Percentiles rank a stretch among this genome's conserved stretches.
These are phyloP conservation scores for Brettanomyces custersianus DNA, from an alignment of 805 yeast species.

Conservation along the genomic window DNA sequence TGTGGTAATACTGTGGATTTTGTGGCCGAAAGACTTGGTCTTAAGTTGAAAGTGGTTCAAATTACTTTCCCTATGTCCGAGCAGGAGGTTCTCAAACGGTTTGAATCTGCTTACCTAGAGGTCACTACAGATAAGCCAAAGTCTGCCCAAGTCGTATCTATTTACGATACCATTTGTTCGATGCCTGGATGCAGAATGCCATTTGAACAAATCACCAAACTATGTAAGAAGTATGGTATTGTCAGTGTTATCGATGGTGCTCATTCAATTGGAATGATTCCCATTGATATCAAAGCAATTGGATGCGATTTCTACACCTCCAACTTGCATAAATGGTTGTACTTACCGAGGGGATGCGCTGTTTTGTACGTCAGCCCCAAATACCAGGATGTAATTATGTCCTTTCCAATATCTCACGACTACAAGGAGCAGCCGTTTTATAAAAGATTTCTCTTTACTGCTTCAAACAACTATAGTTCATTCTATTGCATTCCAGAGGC, in stretches of 20 bases:
- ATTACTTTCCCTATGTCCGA: slow-evolving; percentile 37
- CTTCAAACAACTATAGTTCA: slow-evolving; percentile 41
- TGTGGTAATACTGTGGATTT: slow-evolving; percentile 44
- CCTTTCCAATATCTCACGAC: slow-evolving; percentile 48
- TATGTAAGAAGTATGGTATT: slow-evolving; percentile 38
- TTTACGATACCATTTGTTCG: slow-evolving; percentile 53
- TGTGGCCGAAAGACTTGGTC: slow-evolving; percentile 25
- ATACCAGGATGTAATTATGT: slow-evolving; percentile 41
- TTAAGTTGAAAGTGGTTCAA: slow-evolving; percentile 29
- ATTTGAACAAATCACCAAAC: slow-evolving; percentile 34
- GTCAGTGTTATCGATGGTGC: slow-evolving; percentile 65
- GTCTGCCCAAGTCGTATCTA: slow-evolving; percentile 28
- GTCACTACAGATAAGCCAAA: slow-evolving; percentile 6
- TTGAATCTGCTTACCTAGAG: slow-evolving; percentile 19
- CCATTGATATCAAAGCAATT: slow-evolving; percentile 30
- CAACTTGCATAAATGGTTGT: slow-evolving; percentile 67
- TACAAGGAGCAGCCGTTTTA: slow-evolving; percentile 32
- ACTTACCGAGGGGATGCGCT: slow-evolving; percentile 49
- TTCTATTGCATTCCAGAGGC: slow-evolving; percentile 38
- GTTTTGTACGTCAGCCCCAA: slow-evolving; percentile 46
- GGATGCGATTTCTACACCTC: slow-evolving; percentile 53
- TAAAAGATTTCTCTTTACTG: slow-evolving; percentile 41
- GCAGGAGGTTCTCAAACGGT: slow-evolving; percentile 28
- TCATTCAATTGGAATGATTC: slow-evolving; percentile 51
- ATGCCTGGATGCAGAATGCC: slow-evolving; percentile 60